These are phyloP conservation scores for Penicillium bialowiezense DNA, from an alignment of 495 filamentous ascomycete species.

Conservation along the genomic window DNA sequence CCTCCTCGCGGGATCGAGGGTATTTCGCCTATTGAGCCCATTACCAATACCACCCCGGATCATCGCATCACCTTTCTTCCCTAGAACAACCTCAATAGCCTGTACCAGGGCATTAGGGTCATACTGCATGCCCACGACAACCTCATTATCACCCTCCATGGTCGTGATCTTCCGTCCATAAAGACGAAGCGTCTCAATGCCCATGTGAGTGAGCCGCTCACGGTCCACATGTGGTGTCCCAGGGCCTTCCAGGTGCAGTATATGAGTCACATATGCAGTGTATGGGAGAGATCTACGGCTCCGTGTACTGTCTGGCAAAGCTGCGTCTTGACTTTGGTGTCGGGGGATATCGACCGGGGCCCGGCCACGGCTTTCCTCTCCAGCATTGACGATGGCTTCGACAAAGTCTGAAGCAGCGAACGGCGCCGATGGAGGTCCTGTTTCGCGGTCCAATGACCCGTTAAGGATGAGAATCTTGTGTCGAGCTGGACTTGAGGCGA, in stretches of 20 bases:
- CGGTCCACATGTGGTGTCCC: slow-evolving; percentile 70
- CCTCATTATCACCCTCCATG: slow-evolving; percentile 24
- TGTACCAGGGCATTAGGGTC: slow-evolving; percentile 72
- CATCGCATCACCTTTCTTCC: slow-evolving; percentile 57
- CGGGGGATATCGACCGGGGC: slow-evolving; percentile 5
- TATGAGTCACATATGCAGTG: slow-evolving; percentile 73
- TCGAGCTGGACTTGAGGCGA: slow-evolving; percentile 40
- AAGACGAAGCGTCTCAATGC: slow-evolving; percentile 72
- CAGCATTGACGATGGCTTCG: slow-evolving; percentile 67
- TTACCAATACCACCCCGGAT: slow-evolving; percentile 38
- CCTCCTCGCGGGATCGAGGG: slow-evolving; percentile 42
- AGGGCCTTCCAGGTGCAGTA: slow-evolving; percentile 74
- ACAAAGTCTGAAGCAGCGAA: slow-evolving; percentile 79
- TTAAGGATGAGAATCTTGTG: slow-evolving; percentile 88
- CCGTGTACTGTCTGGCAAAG: slow-evolving; percentile 11
- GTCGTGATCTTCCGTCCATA: slow-evolving; percentile 64
- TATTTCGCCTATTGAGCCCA: slow-evolving; percentile 66
- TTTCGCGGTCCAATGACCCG: slow-evolving; percentile 79
- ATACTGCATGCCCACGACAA: slow-evolving; percentile 59
- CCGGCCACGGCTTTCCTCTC: slow-evolving; percentile 44
- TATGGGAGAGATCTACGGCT: slow-evolving; percentile 26
- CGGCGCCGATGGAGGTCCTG: slow-evolving; percentile 56
- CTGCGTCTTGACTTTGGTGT: not conserved
- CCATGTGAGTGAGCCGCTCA: slow-evolving; percentile 57
- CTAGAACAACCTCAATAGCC: slow-evolving; percentile 76